Evolutionary conservation across 129 eudicot species (phyloP), one percentile per base, ranked within the genome.

Genomic region (Ambrosia artemisiifolia): DNA sequence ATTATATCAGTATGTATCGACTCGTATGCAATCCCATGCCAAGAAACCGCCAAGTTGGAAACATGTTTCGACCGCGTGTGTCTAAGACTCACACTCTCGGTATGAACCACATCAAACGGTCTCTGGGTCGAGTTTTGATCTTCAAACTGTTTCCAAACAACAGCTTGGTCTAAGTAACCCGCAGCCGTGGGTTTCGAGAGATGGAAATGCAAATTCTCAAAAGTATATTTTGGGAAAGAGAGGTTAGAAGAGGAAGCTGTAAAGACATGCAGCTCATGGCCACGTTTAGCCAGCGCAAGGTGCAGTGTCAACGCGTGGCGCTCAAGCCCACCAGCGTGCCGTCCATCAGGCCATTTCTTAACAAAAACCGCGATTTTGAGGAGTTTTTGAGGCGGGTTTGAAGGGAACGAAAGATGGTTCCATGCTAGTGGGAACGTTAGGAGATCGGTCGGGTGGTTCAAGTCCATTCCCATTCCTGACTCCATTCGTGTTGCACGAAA

Each of bases 11-110:
- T 75, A 71, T 90, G 96, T 44, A 90, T 75, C 12, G 93, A 63
- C 55, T 90, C 96, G 35, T 90, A 90, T 1, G 88, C 96, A 30
- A 90, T 90, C 57, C 96, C 96, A 17, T 90, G 93, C 96, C 96
- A 90, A 64, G 85, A 82, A 19, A 87, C 96, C 0, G 85, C 96
- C 18, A 90, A 57, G 34, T 83, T 87, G 18, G 82, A 49, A 17
- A 84, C 50, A 56, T 80, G 70, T 40, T 82, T 57, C 1, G 96
- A 43, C 28, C 90, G 75, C 2, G 88, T 84, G 55, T 90, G 83
- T 88, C 51, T 84, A 13, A 90, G 81, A 34, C 85, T 84, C 3
- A 87, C 96, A 24, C 96, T 90, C 50, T 90, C 96, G 0, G 96
- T 90, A 60, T 90, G 96, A 46, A 84, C 43, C 53, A 90, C 85